Base-by-base conservation (phyloP, 768 basidiomycete genomes). In the Asterophora lycoperdoides region DNA sequence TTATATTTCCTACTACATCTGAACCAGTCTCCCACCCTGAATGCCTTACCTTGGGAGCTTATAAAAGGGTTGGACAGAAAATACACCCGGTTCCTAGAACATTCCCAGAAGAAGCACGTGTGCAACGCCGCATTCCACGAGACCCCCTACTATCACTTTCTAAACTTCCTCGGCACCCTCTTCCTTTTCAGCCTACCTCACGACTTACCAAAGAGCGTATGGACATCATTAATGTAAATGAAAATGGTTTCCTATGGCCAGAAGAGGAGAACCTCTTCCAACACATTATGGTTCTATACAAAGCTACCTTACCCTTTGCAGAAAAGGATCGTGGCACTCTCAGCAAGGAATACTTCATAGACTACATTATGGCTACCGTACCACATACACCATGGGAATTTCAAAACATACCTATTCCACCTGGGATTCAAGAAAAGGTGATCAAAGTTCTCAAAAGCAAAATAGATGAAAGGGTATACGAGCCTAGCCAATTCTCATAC, bases 71-170 rank as follows among this genome's bases (percentile, higher is more conserved):
- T 9, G 51, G 28, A 4, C 19, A n/a, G 17, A 42, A 46, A 20
- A 34, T 46, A 14, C 8, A 33, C 14, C 9, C 50, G 14, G 41
- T 55, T 17, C 1, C 26, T 8, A 36, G 26, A 1, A 50, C 55
- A 1, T 33, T 51, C 1, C 52, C 51, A 1, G 44, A 57, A 11
- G 49, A 57, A 13, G 35, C 51, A 6, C 20, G 51, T 9, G 45
- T 39, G 5, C 34, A 35, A 1, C 33, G 43, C 8, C 5, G 26
- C 2, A 33, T 40, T 3, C 41, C 49, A 13, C 13, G 5, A 6
- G 13, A 14, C 32, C 28, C 38, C 7, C 14, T 43, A 23, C 7
- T 7, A 29, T 14, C 2, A 20, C 40, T 8, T 54, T 50, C 2
- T 15, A 61, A 8, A 37, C 43, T 13, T 61, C 49, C 33, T 26